Percentiles rank a stretch among this genome's conserved stretches.
Evolutionary conservation across 768 basidiomycete genomes (phyloP).

Genomic region (Filobasidium floriforme): DNA sequence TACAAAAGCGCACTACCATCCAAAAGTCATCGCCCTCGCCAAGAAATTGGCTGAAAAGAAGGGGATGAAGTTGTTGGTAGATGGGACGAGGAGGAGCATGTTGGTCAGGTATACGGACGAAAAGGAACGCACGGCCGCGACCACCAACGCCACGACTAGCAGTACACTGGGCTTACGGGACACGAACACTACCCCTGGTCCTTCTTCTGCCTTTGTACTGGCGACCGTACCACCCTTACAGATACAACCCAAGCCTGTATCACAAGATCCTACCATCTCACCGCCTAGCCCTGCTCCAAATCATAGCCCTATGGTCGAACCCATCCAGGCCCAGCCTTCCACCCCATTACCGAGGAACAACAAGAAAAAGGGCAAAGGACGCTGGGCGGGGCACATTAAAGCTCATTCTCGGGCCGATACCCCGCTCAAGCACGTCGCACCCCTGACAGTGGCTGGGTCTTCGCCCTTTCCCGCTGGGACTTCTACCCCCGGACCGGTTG

Average conservation of each 20-base stretch:
- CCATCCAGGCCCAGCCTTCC: neutral
- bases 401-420: neutral
- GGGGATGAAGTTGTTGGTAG: slow-evolving; percentile 17
- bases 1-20: slow-evolving; percentile 9
- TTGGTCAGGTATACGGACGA: neutral
- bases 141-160: neutral
- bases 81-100: slow-evolving; percentile 6
- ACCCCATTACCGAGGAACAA: neutral
- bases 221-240: too few relatives aligned
- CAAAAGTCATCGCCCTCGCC: slow-evolving; percentile 22
- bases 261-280: too few relatives aligned
- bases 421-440: neutral
- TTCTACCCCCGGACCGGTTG: neutral
- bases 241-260: too few relatives aligned
- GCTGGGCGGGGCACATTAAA: slow-evolving; percentile 15
- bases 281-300: neutral
- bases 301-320: neutral
- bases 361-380: slow-evolving; percentile 8
- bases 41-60: slow-evolving; percentile 20
- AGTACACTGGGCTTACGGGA: neutral
- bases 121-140: neutral
- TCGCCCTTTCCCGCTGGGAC: too few relatives aligned
- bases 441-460: too few relatives aligned
- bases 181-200: neutral
- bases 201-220: too few relatives aligned